Evolutionary conservation across 2,329 filamentous ascomycete species (phyloP).

Genomic region (Ophiocordyceps camponoti-leonardi): DNA sequence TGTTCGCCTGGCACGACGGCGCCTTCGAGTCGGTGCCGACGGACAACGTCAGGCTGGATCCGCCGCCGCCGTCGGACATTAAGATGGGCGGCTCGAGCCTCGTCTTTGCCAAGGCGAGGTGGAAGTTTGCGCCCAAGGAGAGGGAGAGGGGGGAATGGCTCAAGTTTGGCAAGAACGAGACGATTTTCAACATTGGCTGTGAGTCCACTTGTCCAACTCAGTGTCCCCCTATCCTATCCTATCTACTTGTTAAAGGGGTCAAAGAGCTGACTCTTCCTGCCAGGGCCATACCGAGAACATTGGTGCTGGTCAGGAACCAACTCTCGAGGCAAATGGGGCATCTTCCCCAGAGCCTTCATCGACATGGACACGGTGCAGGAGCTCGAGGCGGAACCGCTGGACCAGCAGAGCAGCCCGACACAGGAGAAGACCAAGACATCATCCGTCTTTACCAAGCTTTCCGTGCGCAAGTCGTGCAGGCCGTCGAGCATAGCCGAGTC

Average conservation of each 20-base stretch:
- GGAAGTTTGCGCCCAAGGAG: conserved; percentile 33
- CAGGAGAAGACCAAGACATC: conserved; percentile 17
- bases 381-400: conserved; percentile 7
- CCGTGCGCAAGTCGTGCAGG: conserved; percentile 13
- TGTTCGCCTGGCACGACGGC: conserved; percentile 39
- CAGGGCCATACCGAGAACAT: conserved; percentile 27
- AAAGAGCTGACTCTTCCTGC: too few species aligned
- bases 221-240: too few species aligned
- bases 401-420: conserved; percentile 13
- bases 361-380: conserved; percentile 27
- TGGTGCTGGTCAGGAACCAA: conserved; percentile 41
- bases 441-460: conserved; percentile 18
- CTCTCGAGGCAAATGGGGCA: conserved; percentile 31
- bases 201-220: conserved; percentile 17
- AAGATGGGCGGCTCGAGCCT: conserved; percentile 27
- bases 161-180: conserved; percentile 48
- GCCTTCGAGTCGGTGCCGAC: conserved; percentile 29
- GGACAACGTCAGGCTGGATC: conserved; percentile 29
- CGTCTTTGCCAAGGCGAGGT: conserved; percentile 30
- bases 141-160: conserved; percentile 31
- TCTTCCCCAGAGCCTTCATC: conserved; percentile 33
- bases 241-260: too few species aligned
- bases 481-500: conserved; percentile 16
- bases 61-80: conserved; percentile 27
- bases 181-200: conserved; percentile 47